Evolutionary conservation across 2,329 filamentous ascomycete species (phyloP).

Genomic region (Trichophyton mentagrophytes): DNA sequence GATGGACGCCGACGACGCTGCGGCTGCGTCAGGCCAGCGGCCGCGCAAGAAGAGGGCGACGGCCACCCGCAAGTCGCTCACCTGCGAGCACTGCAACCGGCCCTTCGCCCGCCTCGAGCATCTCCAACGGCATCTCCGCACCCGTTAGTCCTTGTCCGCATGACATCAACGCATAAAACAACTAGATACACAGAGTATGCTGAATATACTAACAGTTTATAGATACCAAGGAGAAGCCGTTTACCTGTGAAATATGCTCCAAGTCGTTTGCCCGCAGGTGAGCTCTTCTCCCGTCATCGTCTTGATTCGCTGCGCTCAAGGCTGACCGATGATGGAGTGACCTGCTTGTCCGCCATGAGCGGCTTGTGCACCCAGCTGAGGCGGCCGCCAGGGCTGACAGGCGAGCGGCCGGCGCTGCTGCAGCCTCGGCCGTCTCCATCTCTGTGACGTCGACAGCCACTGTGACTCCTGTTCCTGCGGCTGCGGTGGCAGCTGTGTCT

Average conservation of each 20-base stretch:
- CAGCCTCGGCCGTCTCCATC: slow-evolving; percentile 16
- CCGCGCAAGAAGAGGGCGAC: slow-evolving; percentile 29
- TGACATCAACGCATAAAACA: neutral
- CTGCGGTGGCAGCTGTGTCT: neutral
- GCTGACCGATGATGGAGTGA: slow-evolving; percentile 23
- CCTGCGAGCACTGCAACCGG: slow-evolving; percentile 37
- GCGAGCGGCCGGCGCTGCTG: slow-evolving; percentile 22
- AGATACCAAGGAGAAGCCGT: slow-evolving; percentile 40
- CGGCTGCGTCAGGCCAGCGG: slow-evolving; percentile 13
- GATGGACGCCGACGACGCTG: slow-evolving; percentile 16
- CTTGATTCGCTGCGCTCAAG: neutral
- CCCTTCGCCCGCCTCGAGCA: slow-evolving; percentile 38
- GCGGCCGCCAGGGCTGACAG: slow-evolving; percentile 26
- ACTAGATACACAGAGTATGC: no score
- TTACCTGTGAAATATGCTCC: slow-evolving; percentile 38
- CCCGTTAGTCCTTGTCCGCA: slow-evolving; percentile 26
- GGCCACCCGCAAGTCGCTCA: slow-evolving; percentile 34
- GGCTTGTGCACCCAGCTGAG: slow-evolving; percentile 36
- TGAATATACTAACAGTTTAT: neutral
- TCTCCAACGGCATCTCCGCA: slow-evolving; percentile 40
- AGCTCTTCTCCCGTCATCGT: slow-evolving; percentile 9
- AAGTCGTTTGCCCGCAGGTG: slow-evolving; percentile 39
- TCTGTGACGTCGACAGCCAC: neutral
- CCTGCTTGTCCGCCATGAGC: slow-evolving; percentile 38
- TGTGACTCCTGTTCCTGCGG: slow-evolving; percentile 19